Conservation (phyloP, 73 alveolate genomes). For the Blepharisma stoltei region DNA sequence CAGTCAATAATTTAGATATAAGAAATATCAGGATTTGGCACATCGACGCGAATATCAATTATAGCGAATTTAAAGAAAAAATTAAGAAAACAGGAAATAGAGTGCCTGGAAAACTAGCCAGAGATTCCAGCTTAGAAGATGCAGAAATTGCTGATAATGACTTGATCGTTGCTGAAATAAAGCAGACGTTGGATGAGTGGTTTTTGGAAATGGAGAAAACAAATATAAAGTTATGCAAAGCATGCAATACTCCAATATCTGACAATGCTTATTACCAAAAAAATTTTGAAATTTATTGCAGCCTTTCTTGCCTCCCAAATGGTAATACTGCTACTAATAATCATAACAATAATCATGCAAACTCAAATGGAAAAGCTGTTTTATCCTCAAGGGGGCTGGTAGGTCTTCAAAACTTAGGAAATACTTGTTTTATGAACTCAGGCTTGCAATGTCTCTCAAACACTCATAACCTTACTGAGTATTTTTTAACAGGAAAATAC, state of each 20-base stretch:
- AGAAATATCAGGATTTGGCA: background rate
- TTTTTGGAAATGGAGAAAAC: no score
- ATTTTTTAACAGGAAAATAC: constrained; percentile 58
- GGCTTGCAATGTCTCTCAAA: constrained; percentile 90
- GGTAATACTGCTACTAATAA: background rate
- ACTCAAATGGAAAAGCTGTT: background rate
- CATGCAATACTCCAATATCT: background rate
- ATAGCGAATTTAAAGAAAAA: background rate
- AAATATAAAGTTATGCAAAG: no score
- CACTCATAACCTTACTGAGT: constrained; percentile 79
- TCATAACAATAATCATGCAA: background rate
- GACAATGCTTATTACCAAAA: background rate
- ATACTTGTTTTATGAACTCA: constrained; percentile 98
- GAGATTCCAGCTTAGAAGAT: no score
- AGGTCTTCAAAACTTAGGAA: constrained; percentile 93
- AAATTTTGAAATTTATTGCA: background rate
- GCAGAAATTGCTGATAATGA: no score
- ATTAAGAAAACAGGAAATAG: background rate
- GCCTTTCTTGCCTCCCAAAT: background rate
- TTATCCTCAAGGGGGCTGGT: background rate
- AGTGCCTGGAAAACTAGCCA: background rate
- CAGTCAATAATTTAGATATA: background rate
- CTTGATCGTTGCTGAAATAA: no score
- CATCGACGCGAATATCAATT: background rate
- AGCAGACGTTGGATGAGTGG: no score